Conservation (phyloP, 176 grass and related monocot genomes). For the Chrysopogon serrulatus region DNA sequence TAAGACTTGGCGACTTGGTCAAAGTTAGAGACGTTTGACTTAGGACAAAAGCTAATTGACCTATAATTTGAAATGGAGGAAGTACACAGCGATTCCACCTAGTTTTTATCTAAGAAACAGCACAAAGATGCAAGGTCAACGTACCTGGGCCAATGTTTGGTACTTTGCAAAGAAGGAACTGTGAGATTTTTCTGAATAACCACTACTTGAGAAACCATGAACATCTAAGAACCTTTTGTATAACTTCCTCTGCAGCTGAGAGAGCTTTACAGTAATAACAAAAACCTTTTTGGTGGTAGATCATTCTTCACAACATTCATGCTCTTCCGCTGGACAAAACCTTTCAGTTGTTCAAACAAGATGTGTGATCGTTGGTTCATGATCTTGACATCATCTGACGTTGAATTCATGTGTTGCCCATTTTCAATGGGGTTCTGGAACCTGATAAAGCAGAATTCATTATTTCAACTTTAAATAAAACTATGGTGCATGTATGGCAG, state of each 20-base stretch:
- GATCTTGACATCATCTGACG: conserved; percentile 86
- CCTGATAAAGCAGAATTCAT: conserved; percentile 38
- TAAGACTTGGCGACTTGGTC: background rate
- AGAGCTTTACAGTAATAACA: conserved; percentile 95
- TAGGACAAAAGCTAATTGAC: background rate
- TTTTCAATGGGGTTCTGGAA: conserved; percentile 99
- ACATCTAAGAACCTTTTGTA: conserved; percentile 95
- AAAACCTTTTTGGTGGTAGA: conserved; percentile 96
- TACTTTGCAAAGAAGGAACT: conserved; percentile 92
- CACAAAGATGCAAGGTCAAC: conserved; percentile 2
- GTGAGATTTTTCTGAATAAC: conserved; percentile 63
- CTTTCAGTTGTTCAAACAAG: conserved; percentile 93
- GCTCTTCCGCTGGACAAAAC: conserved; percentile 96
- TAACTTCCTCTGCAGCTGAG: conserved; percentile 82
- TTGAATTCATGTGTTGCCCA: conserved; percentile 95
- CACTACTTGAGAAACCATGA: conserved; percentile 72
- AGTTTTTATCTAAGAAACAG: conserved; percentile 17
- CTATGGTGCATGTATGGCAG: background rate
- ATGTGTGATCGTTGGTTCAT: conserved; percentile 99
- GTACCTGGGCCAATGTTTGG: conserved; percentile 84
- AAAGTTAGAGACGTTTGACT: background rate
- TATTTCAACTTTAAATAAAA: conserved; percentile 15
- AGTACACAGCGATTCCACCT: background rate
- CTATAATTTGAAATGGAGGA: background rate
- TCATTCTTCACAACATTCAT: conserved; percentile 99